These are phyloP conservation scores for Pyricularia sp. DNA, from an alignment of 2,329 filamentous ascomycete species.

Conservation along the genomic window DNA sequence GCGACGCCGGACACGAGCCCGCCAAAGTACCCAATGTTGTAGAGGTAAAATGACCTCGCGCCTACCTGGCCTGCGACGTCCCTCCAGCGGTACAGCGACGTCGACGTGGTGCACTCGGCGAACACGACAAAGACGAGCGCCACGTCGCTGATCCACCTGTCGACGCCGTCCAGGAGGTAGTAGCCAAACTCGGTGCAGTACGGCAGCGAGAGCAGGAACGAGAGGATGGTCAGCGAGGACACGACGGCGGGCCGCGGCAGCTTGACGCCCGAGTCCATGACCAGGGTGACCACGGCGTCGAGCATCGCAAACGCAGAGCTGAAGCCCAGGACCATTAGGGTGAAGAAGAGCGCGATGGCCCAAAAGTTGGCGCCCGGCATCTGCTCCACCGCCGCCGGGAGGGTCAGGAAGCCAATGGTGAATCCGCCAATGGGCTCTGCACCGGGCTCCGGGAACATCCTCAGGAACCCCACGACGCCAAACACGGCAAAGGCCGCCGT, in stretches of 20 bases:
- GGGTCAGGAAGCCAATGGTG: constrained; percentile 47
- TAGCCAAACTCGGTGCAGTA: constrained; percentile 51
- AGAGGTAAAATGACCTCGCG: constrained; percentile 29
- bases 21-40: constrained; percentile 43
- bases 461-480: constrained; percentile 42
- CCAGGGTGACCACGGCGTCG: constrained; percentile 43
- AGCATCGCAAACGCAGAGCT: constrained; percentile 51
- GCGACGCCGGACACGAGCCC: constrained; percentile 40
- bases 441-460: constrained; percentile 24
- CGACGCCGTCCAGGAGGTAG: constrained; percentile 43
- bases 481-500: constrained; percentile 39
- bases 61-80: constrained; percentile 35
- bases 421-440: constrained; percentile 39
- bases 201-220: constrained; percentile 43
- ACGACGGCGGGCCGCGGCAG: constrained; percentile 37
- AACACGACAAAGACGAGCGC: constrained; percentile 45
- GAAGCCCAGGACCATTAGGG: constrained; percentile 46
- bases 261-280: constrained; percentile 41
- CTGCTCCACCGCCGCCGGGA: constrained; percentile 44
- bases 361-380: constrained; percentile 50
- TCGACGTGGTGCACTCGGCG: constrained; percentile 41
- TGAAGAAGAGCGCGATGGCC: constrained; percentile 50
- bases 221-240: constrained; percentile 35
- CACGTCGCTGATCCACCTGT: constrained; percentile 47
- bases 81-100: constrained; percentile 41